Base-by-base conservation (phyloP, 352 stramenopile genomes). In the Phytophthora megakarya region DNA sequence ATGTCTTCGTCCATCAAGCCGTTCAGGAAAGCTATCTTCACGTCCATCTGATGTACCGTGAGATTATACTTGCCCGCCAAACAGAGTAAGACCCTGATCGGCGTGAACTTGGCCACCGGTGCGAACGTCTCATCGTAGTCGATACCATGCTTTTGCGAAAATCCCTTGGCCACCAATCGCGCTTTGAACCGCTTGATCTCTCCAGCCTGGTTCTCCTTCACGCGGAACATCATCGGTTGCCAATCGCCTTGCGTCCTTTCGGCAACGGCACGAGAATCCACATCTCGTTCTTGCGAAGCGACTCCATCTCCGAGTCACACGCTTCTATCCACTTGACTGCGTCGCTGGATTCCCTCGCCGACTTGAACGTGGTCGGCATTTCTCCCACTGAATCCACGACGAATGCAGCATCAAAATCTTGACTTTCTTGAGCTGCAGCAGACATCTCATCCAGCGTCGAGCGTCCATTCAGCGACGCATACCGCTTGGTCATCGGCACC, bases 341-440 rank as follows among this genome's bases (percentile, higher is more conserved):
- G 40, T 25, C 22, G 40, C 13, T n/a, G 35, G 40, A 58, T 45
- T 67, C 28, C 57, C 61, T 66, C 23, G 50, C 65, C 26, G 39
- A 59, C 26, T 47, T 6, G 18, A 47, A 32, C 26, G 5, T 32
- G 26, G 26, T 32, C 33, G 51, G 26, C 26, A 9, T 32, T 32
- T 32, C 26, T 32, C 26, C 26, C 22, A 63, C 59, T 67, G 55
- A 57, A 61, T 67, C 35, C 32, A 67, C 42, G n/a, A 67, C 48
- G 19, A 60, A n/a, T n/a, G 47, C 40, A 3, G 47, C 33, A 19
- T 43, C 26, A 9, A 32, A 32, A 9, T 25, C n/a, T 45, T 42
- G n/a, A n/a, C n/a, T 28, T 32, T 53, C 18, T 5, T 42, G 9
- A 23, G 39, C 46, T 6, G 30, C n/a, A 12, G 16, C 28, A 9